Evolutionary conservation across 371 early-diverging fungal genomes (phyloP), one percentile per base, ranked within the genome.

Genomic region (Haplosporangium sp.): DNA sequence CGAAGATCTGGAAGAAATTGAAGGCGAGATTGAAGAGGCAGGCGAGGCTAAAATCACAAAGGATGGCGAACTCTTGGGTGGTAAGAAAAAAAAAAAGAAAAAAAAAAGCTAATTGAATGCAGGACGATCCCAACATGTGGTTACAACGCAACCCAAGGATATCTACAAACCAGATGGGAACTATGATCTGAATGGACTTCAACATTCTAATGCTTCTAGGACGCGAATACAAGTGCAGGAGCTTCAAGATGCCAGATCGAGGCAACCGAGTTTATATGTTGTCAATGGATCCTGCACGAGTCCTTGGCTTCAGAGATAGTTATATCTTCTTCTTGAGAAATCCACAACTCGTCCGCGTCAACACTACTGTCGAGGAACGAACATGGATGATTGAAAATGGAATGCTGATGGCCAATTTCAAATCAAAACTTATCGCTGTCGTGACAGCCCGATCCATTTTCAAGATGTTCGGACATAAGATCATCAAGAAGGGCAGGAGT

Each of bases 391-490:
- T 90, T 5, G 89, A 93, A 3, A 83, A 83, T 20, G 90, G 92
- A n/a, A 69, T 93, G 71, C 82, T 97, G 13, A 88, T 94, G 11
- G 85, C 92, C 27, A 92, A 90, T 69, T 92, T 96, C 58, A 90
- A 92, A 63, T 88, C 88, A 61, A 91, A 96, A 39, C 89, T 92
- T 17, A 93, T 97, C 5, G 92, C 94, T 1, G 86, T 98, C 8
- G 90, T 97, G 19, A 89, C 93, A 0, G 96, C 96, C 1, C 92
- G 97, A 13, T 92, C 92, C 17, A 90, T 92, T 7, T 98, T 94
- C 85, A 91, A 92, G 60, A 78, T 85, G n/a, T 96, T 96, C 90
- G 98, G 98, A 10, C 87, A 92, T 59, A 86, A 82, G 58, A 85
- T 94, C 4, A 81, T 98, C 60, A 89, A 92, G 66, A 83, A 89